Percentiles rank a stretch among this genome's conserved stretches.
Conservation (phyloP, 371 early-diverging fungal genomes). For the Umbelopsis sp. region DNA sequence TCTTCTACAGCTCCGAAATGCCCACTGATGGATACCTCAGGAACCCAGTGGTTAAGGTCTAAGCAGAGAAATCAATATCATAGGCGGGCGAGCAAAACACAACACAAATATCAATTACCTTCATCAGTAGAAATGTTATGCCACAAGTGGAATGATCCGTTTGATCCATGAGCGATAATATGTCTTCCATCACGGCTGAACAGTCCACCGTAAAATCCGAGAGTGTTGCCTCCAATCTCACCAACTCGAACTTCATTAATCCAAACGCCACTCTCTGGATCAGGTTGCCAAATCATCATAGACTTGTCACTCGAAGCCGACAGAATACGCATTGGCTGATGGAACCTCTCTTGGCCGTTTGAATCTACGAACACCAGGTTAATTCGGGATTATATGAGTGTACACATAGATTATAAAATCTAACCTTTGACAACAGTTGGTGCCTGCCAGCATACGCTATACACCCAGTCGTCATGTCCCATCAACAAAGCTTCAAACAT, state of each 20-base stretch:
- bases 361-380: not conserved
- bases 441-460: slow-evolving; percentile 80
- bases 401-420: not conserved
- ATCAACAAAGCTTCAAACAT: slow-evolving; percentile 88
- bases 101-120: slow-evolving; percentile 28
- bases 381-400: not conserved
- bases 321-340: slow-evolving; percentile 75
- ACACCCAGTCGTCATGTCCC: slow-evolving; percentile 97
- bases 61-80: not conserved
- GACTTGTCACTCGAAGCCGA: slow-evolving; percentile 94
- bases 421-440: slow-evolving; percentile 35
- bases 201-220: slow-evolving; percentile 84
- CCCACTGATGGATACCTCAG: slow-evolving; percentile 76
- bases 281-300: slow-evolving; percentile 91
- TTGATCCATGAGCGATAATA: slow-evolving; percentile 81
- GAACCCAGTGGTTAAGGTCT: slow-evolving; percentile 66
- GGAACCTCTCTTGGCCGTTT: slow-evolving; percentile 30
- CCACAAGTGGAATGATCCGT: slow-evolving; percentile 93
- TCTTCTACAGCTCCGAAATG: slow-evolving; percentile 79
- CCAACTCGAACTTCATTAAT: slow-evolving; percentile 84
- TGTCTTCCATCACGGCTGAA: slow-evolving; percentile 70
- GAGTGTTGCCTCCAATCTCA: slow-evolving; percentile 84
- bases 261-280: slow-evolving; percentile 85
- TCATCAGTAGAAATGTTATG: slow-evolving; percentile 45
- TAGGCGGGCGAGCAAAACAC: not conserved